These are phyloP conservation scores for Hortiboletus campestris DNA, from an alignment of 768 basidiomycete species.

Conservation along the genomic window DNA sequence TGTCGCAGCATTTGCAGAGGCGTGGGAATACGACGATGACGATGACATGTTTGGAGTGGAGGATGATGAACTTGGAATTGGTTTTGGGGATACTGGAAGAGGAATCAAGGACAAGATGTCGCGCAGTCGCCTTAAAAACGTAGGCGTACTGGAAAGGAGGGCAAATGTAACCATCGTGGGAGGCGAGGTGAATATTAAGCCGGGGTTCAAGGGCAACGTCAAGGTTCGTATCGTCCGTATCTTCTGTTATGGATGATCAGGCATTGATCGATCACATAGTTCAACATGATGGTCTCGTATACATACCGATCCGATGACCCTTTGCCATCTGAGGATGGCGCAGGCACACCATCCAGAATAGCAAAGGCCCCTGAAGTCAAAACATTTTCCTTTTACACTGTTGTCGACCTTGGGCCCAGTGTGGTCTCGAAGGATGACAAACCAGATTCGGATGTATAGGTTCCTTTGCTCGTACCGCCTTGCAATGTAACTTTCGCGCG, in stretches of 20 bases:
- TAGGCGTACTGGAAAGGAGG: slow-evolving; percentile 83
- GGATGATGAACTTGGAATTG: slow-evolving; percentile 37
- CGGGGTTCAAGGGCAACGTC: slow-evolving; percentile 72
- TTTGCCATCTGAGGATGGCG: slow-evolving; percentile 60
- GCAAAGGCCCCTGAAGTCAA: slow-evolving; percentile 68
- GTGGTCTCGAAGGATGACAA: slow-evolving; percentile 58
- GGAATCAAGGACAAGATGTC: slow-evolving; percentile 46
- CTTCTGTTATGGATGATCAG: neutral
- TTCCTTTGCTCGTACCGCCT: too few relatives aligned
- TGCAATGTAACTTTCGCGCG: neutral
- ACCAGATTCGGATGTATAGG: slow-evolving; percentile 21
- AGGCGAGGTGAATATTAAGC: slow-evolving; percentile 84
- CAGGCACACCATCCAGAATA: slow-evolving; percentile 43
- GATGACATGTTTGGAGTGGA: slow-evolving; percentile 71
- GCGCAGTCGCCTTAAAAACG: slow-evolving; percentile 50
- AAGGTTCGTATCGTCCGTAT: slow-evolving; percentile 66
- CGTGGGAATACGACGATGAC: slow-evolving; percentile 98
- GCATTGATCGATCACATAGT: slow-evolving; percentile 46
- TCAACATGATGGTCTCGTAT: slow-evolving; percentile 91
- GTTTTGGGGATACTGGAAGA: slow-evolving; percentile 34
- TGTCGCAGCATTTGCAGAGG: slow-evolving; percentile 89
- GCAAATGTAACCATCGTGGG: slow-evolving; percentile 88
- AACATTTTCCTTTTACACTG: slow-evolving; percentile 87
- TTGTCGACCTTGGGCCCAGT: slow-evolving; percentile 75
- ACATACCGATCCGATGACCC: slow-evolving; percentile 92